These are phyloP conservation scores for Penicillium palitans DNA, from an alignment of 2,329 filamentous ascomycete genomes.

Conservation along the genomic window DNA sequence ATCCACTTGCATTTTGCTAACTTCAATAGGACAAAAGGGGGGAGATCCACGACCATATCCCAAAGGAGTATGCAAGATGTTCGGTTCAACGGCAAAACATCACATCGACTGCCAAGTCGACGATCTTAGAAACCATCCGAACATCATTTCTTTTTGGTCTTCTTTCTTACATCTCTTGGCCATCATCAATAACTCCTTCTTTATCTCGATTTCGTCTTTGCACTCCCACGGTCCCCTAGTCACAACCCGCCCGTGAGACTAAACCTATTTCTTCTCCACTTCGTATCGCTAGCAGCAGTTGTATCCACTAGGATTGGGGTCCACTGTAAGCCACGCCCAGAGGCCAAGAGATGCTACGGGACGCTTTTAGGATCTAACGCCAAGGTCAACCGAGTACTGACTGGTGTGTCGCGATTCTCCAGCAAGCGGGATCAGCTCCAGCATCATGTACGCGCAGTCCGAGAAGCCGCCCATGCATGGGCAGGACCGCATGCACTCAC, in stretches of 20 bases:
- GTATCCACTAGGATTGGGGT: background rate
- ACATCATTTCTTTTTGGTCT: background rate
- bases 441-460: background rate
- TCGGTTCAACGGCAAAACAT: background rate
- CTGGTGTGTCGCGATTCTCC: background rate
- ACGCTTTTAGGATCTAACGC: background rate
- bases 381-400: background rate
- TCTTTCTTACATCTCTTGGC: background rate
- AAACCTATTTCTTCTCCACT: background rate
- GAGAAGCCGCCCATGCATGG: background rate
- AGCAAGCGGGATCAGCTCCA: background rate
- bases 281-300: background rate
- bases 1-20: background rate
- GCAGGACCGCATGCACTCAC: background rate
- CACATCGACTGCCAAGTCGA: background rate
- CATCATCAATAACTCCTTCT: background rate
- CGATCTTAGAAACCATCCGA: background rate
- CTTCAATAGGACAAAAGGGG: background rate
- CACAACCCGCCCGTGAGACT: background rate
- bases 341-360: background rate
- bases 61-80: background rate
- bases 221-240: background rate
- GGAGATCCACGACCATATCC: background rate
- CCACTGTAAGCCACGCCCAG: background rate
- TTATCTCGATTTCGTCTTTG: background rate